Evolutionary conservation across 192 early-diverging fungal species (phyloP).

Genomic region (Coemansia sp.): DNA sequence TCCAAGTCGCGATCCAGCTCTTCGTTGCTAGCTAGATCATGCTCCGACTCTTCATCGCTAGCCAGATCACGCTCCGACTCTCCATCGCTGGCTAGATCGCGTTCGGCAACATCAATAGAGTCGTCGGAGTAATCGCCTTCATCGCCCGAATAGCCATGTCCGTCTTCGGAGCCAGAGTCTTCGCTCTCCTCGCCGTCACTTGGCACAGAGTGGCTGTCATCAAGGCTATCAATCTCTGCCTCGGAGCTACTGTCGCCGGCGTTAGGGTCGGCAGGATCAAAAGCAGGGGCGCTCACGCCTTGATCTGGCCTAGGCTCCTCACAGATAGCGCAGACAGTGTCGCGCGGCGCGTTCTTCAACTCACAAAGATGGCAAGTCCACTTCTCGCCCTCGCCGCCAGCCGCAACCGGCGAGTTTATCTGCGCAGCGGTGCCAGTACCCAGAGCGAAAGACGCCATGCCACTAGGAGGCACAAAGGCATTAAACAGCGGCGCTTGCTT

Average conservation of each 20-base stretch:
- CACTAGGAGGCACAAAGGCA: background rate
- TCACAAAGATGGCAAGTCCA: slow-evolving; percentile 44
- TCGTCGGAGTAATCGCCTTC: background rate
- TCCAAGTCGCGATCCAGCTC: background rate
- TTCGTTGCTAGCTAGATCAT: background rate
- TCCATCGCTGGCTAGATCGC: background rate
- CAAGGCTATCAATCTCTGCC: background rate
- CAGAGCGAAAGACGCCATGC: background rate
- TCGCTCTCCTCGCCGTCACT: background rate
- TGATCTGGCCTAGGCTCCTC: slow-evolving; percentile 26
- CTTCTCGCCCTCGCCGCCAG: background rate
- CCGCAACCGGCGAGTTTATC: background rate
- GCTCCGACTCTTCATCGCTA: background rate
- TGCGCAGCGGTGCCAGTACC: background rate
- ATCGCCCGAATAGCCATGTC: background rate
- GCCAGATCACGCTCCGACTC: background rate
- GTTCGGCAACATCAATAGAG: background rate
- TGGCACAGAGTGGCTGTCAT: background rate
- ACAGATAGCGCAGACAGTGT: slow-evolving; percentile 21
- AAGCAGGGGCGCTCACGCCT: background rate
- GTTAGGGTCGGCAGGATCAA: background rate
- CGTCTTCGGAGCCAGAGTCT: background rate
- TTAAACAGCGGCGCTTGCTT: background rate
- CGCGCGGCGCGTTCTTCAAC: slow-evolving; percentile 13
- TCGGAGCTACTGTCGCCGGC: background rate